A percentile compares a stretch with the other conserved stretches of the same genome.
phyloP scores from a whole-genome alignment of 1,284 basidiomycete genomes.

The Heterobasidion annosum region DNA sequence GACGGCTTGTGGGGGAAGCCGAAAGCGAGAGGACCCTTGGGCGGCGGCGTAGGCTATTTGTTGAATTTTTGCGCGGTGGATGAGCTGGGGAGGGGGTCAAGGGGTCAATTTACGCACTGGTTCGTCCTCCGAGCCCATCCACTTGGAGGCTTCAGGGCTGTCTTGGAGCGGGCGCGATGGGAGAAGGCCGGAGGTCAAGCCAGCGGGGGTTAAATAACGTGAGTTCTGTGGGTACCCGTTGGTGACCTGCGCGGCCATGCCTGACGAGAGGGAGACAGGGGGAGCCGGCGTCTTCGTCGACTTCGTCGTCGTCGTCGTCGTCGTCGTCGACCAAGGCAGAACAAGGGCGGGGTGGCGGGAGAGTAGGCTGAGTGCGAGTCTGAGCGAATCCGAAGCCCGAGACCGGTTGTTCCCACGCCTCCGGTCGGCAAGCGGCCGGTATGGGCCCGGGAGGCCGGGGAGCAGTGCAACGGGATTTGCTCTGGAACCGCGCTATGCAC shows the following conservation, averaged over 20 bases:
- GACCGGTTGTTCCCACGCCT: no score
- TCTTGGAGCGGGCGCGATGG: background rate
- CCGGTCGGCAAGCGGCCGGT: no score
- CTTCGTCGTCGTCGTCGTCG: no score
- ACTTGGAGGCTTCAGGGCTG: background rate
- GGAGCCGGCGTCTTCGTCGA: background rate
- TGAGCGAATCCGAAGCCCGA: no score
- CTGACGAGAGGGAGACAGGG: background rate
- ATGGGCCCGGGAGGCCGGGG: no score
- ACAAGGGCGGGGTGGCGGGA: no score
- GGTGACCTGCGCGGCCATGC: slow-evolving; percentile 2
- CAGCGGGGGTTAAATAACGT: background rate
- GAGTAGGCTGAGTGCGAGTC: no score
- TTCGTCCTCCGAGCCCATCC: slow-evolving; percentile 7
- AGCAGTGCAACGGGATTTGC: no score
- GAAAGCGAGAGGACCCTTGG: slow-evolving; percentile 7
- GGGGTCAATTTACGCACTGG: slow-evolving; percentile 10
- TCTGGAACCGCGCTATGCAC: no score
- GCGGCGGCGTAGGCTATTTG: slow-evolving; percentile 9
- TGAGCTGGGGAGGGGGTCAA: background rate
- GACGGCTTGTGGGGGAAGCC: slow-evolving; percentile 6
- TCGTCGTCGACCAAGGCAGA: no score
- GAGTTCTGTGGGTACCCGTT: slow-evolving; percentile 4
- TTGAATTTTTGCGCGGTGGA: background rate
- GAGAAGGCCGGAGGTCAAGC: background rate